Base-by-base conservation (phyloP, 2,329 filamentous ascomycete species). In the Calonectria ilicicola region DNA sequence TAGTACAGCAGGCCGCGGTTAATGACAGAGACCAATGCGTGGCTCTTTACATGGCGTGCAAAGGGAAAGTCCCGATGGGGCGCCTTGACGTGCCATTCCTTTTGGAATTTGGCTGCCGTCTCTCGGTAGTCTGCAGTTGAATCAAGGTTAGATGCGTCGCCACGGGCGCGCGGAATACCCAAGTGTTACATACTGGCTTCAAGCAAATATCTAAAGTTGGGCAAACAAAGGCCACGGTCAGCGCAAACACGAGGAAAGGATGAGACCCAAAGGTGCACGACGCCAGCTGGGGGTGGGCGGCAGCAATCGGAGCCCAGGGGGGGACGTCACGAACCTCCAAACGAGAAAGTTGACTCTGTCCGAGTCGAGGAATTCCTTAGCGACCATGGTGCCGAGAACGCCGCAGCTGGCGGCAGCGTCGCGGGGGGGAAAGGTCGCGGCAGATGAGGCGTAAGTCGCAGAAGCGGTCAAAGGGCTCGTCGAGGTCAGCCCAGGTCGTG, bases 271-370 rank as follows among this genome's bases (percentile, higher is more conserved):
- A 46, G 56, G 32, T 65, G 35, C 60, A 67, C 27, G 40, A 51
- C 53, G 64, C 42, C 51, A 26, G 53, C 47, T 56, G 56, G 35
- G 56, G 66, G 69, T 65, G 70, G 74, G 74, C 51, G 65, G 62
- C 72, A 71, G 66, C 74, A 72, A 66, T 75, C 66, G 73, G 75
- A 67, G 66, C 65, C 73, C 72, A 77, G 78, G 76, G 73, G 76
- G 77, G 78, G 77, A 76, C 78, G 75, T 76, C 80, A 89, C 91
- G 84, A 87, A 93, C 91, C 90, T 92, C 91, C 91, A 93, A 82
- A 93, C 88, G 83, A 93, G 88, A 87, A 91, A 93, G 87, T 93
- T 93, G 88, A 93, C 86, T 87, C 90, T 88, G 84, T 93, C 88
- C 77, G 90, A 92, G 87, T 92, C 89, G 80, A 93, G 87, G 81